Percentiles rank a stretch among this genome's conserved stretches.
These are phyloP conservation scores for Murraya koenigii DNA, from an alignment of 345 rosid genomes.

Conservation along the genomic window DNA sequence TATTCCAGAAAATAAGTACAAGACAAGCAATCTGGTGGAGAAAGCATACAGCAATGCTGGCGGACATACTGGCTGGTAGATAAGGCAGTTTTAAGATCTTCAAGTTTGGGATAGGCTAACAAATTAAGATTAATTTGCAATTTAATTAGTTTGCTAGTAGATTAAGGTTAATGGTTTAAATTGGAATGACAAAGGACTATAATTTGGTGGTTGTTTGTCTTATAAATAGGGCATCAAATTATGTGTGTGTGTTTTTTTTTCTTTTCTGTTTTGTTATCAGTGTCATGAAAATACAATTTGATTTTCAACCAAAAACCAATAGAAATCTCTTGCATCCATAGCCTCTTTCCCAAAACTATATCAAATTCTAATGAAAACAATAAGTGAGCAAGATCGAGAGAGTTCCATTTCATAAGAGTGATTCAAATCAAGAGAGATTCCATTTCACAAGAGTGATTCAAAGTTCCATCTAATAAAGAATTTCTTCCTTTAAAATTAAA, in stretches of 20 bases:
- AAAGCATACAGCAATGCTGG: not conserved
- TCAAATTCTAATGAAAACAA: not conserved
- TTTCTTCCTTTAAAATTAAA: not conserved
- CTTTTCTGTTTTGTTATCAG: too few species aligned
- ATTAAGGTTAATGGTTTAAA: not conserved
- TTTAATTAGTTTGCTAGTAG: not conserved
- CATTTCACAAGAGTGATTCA: not conserved
- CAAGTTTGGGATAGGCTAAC: not conserved
- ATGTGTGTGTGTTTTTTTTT: too few species aligned
- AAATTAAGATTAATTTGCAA: not conserved
- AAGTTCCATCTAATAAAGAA: not conserved
- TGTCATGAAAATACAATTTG: not conserved
- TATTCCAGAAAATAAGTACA: not conserved
- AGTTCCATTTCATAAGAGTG: not conserved
- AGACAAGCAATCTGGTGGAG: not conserved
- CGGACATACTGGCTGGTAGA: not conserved
- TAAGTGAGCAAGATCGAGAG: not conserved
- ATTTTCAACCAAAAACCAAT: not conserved
- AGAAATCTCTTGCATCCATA: not conserved
- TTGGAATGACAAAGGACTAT: not conserved
- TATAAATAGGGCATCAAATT: not conserved
- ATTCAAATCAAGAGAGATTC: too few species aligned
- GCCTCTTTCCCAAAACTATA: not conserved
- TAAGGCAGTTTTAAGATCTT: not conserved
- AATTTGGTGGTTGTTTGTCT: not conserved